phyloP scores from a whole-genome alignment of 176 grass and related monocot genomes.

The Panicum miliaceum region DNA sequence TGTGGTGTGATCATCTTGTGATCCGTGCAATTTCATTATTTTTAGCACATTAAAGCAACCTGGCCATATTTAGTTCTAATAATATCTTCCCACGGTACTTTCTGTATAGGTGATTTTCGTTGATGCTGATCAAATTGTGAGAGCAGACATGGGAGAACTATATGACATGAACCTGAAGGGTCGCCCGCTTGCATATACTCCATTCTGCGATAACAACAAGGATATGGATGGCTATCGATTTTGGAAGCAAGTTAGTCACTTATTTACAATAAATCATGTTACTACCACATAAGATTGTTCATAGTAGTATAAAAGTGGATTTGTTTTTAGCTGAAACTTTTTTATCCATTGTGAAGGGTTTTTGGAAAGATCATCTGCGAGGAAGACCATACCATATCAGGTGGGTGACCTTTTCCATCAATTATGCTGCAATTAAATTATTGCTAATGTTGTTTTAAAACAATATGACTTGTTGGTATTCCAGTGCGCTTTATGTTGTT shows the following conservation, averaged over 20 bases:
- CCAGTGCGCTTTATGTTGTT: slow-evolving; percentile 98
- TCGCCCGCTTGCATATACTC: slow-evolving; percentile 92
- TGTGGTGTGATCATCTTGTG: slow-evolving; percentile 17
- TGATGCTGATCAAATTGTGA: slow-evolving; percentile 98
- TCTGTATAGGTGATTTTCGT: slow-evolving; percentile 92
- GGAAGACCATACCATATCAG: slow-evolving; percentile 98
- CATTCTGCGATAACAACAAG: slow-evolving; percentile 99
- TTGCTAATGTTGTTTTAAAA: slow-evolving; percentile 39
- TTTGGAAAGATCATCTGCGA: slow-evolving; percentile 98
- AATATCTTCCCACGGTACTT: slow-evolving; percentile 11
- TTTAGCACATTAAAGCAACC: slow-evolving; percentile 19
- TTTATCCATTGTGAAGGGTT: slow-evolving; percentile 62
- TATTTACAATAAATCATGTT: slow-evolving; percentile 34
- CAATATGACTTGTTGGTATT: slow-evolving; percentile 15
- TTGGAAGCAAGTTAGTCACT: slow-evolving; percentile 93
- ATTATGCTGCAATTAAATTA: slow-evolving; percentile 20
- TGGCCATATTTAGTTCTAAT: slow-evolving; percentile 32
- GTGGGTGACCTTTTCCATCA: slow-evolving; percentile 45
- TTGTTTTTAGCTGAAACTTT: slow-evolving; percentile 39
- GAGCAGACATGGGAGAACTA: slow-evolving; percentile 98
- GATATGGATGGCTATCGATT: slow-evolving; percentile 99
- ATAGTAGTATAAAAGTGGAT: slow-evolving; percentile 28
- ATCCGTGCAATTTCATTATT: slow-evolving; percentile 27
- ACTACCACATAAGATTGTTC: slow-evolving; percentile 26
- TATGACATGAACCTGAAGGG: slow-evolving; percentile 98